Evolutionary conservation across 176 grass and related monocot genomes (phyloP).

Genomic region (Melocanna baccifera): DNA sequence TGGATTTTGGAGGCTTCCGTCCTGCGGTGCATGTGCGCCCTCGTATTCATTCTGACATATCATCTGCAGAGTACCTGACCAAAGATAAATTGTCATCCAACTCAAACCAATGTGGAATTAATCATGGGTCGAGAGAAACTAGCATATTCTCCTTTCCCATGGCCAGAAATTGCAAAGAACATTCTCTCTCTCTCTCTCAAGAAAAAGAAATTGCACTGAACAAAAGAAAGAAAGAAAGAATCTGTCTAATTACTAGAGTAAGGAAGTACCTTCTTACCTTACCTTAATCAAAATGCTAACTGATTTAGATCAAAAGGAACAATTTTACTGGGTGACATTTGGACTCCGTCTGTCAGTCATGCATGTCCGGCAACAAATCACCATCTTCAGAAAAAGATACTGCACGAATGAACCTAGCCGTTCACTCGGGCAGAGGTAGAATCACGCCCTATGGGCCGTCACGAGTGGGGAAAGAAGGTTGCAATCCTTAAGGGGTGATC

Average conservation of each 20-base stretch:
- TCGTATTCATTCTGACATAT: background rate
- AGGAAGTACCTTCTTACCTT: background rate
- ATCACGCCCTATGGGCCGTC: background rate
- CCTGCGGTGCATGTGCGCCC: conserved; percentile 25
- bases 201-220: too few relatives aligned
- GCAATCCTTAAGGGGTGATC: too few relatives aligned
- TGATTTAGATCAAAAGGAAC: background rate
- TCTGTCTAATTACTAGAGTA: background rate
- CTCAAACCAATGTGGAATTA: background rate
- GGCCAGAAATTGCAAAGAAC: too few relatives aligned
- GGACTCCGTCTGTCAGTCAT: background rate
- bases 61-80: background rate
- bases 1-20: background rate
- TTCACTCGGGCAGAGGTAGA: background rate
- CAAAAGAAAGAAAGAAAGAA: background rate
- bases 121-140: background rate
- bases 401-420: background rate
- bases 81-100: background rate
- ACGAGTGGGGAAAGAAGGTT: background rate
- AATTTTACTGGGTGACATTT: background rate
- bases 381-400: background rate
- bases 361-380: background rate
- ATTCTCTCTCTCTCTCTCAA: too few relatives aligned
- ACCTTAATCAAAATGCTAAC: background rate
- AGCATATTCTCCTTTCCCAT: background rate